A percentile compares a stretch with the other conserved stretches of the same genome.
phyloP scores from a whole-genome alignment of 2,329 filamentous ascomycete genomes.

The Hyphodiscus sp. region DNA sequence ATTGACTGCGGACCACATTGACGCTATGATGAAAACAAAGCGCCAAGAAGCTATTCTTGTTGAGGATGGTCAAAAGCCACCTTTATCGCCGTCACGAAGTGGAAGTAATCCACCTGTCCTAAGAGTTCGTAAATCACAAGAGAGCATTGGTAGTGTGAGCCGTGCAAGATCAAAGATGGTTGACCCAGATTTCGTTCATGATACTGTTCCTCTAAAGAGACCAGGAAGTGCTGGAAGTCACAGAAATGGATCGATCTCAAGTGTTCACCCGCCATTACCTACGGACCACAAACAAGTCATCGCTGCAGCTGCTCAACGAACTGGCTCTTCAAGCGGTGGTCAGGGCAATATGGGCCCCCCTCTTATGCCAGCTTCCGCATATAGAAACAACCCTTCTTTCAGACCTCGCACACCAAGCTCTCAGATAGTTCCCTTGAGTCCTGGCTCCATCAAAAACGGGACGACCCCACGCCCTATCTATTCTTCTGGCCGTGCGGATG shows the following conservation, averaged over 20 bases:
- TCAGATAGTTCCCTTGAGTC: constrained; percentile 35
- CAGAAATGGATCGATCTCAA: constrained; percentile 40
- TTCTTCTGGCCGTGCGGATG: constrained; percentile 41
- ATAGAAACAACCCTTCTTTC: constrained; percentile 32
- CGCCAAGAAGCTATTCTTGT: constrained; percentile 22
- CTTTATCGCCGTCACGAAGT: constrained; percentile 23
- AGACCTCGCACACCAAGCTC: constrained; percentile 58
- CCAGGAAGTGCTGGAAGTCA: constrained; percentile 70
- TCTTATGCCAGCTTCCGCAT: constrained; percentile 70
- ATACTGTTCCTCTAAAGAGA: constrained; percentile 39
- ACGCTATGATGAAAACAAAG: constrained; percentile 62
- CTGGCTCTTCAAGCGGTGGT: constrained; percentile 42
- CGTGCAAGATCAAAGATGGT: constrained; percentile 33
- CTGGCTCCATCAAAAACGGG: constrained; percentile 41
- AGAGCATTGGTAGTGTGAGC: constrained; percentile 41
- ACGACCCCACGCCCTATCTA: constrained; percentile 49
- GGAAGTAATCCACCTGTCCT: constrained; percentile 33
- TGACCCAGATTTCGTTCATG: constrained; percentile 32
- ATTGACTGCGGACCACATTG: constrained; percentile 75
- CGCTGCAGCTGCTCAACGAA: constrained; percentile 63
- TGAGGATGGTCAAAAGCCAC: constrained; percentile 18
- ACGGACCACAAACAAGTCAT: constrained; percentile 78
- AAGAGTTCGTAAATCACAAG: constrained; percentile 41
- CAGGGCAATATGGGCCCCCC: constrained; percentile 71
- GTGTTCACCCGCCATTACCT: constrained; percentile 65